phyloP scores from a whole-genome alignment of 2,329 filamentous ascomycete species.

The Chaetomium sp. region DNA sequence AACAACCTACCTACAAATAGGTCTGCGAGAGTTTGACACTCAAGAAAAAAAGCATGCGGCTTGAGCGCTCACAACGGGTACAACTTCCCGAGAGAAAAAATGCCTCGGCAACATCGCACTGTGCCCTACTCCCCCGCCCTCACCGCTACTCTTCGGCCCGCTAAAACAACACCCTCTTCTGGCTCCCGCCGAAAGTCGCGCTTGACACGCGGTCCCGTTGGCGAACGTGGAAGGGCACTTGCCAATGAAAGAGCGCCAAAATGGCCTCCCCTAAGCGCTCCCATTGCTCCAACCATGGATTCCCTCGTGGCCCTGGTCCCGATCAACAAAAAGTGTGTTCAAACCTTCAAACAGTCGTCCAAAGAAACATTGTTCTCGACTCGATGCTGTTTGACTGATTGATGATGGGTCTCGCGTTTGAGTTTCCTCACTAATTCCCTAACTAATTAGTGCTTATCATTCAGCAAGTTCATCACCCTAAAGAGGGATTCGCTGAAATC shows the following conservation, averaged over 20 bases:
- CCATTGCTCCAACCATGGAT: slow-evolving; percentile 23
- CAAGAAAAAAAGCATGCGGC: background rate
- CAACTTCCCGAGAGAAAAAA: slow-evolving; percentile 18
- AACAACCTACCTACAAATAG: no score
- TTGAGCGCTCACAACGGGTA: slow-evolving; percentile 21
- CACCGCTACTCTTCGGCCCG: slow-evolving; percentile 29
- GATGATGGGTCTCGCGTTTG: background rate
- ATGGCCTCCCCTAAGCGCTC: slow-evolving; percentile 17
- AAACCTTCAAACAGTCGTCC: background rate
- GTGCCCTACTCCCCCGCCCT: slow-evolving; percentile 20
- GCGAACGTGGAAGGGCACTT: background rate
- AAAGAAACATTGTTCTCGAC: slow-evolving; percentile 4
- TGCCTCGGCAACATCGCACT: slow-evolving; percentile 21
- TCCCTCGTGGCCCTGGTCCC: background rate
- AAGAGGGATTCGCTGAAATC: background rate
- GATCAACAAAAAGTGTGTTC: slow-evolving; percentile 16
- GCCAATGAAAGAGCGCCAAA: slow-evolving; percentile 27
- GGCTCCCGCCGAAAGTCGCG: slow-evolving; percentile 19
- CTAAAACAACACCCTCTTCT: slow-evolving; percentile 27
- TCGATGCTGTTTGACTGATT: background rate
- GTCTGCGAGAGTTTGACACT: background rate
- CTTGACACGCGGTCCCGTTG: slow-evolving; percentile 21
- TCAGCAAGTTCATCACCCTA: background rate
- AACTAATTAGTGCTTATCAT: background rate
- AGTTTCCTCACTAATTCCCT: no score